These are phyloP conservation scores for Boechera retrofracta DNA, from an alignment of 345 rosid species.

Conservation along the genomic window DNA sequence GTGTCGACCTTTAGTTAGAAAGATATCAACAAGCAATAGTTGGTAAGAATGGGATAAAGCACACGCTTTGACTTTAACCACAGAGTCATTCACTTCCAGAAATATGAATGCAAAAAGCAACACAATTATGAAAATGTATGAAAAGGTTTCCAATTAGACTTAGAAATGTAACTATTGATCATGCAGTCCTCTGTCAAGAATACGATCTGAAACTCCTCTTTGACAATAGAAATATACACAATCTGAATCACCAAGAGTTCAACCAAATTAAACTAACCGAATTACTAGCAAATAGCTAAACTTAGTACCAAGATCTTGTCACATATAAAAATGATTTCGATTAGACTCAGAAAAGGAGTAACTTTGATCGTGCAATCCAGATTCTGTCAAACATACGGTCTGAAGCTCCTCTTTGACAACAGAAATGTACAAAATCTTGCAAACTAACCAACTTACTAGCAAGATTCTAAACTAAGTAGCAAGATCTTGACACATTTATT, in stretches of 20 bases:
- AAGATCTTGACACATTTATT: too few species aligned
- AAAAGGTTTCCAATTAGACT: background rate
- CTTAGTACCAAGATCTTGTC: background rate
- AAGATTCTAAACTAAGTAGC: too few species aligned
- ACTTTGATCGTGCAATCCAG: too few species aligned
- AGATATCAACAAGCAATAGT: conserved; percentile 12
- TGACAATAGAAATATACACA: background rate
- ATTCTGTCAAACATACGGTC: too few species aligned
- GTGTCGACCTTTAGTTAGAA: conserved; percentile 62
- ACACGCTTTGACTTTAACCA: background rate
- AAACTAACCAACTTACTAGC: too few species aligned
- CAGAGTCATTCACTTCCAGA: background rate
- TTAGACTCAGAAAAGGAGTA: too few species aligned
- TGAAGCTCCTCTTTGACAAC: too few species aligned
- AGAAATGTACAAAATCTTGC: too few species aligned
- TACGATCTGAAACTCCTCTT: background rate
- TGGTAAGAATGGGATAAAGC: background rate
- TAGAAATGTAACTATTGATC: background rate
- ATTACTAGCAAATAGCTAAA: background rate
- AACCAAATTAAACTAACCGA: too few species aligned
- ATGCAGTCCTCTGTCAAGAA: background rate
- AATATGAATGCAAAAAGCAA: background rate
- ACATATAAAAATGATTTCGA: background rate
- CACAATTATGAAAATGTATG: background rate
- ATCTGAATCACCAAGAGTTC: background rate